These are phyloP conservation scores for Blumeria graminis DNA, from an alignment of 2,329 filamentous ascomycete species.

Conservation along the genomic window DNA sequence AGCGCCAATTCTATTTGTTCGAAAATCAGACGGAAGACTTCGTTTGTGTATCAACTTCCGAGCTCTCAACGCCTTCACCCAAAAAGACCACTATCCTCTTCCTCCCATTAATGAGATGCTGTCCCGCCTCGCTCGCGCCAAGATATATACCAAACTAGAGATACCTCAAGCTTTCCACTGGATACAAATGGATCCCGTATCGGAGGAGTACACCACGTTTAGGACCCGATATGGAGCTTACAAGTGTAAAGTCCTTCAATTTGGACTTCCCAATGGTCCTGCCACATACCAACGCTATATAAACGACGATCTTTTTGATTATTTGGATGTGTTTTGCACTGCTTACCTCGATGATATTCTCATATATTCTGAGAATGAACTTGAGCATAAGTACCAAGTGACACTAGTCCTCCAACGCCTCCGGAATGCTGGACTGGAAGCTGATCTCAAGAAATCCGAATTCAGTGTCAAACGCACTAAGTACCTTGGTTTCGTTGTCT, in stretches of 20 bases:
- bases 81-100: conserved; percentile 1
- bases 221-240: neutral
- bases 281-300: conserved; percentile 3
- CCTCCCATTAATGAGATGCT: neutral
- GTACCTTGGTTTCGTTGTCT: conserved; percentile 2
- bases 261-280: conserved; percentile 1
- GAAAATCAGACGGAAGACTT: too few relatives aligned
- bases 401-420: conserved; percentile 2
- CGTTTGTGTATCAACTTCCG: too few relatives aligned
- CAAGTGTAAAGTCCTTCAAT: conserved; percentile 2
- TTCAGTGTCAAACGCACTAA: conserved; percentile 1
- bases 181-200: neutral
- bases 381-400: conserved; percentile 1
- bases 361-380: conserved; percentile 1
- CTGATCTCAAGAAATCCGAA: neutral
- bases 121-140: neutral
- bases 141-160: conserved; percentile 1
- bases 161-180: conserved; percentile 1
- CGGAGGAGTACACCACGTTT: neutral
- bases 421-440: neutral
- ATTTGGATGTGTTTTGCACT: conserved; percentile 1
- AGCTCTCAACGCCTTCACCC: neutral
- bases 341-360: conserved; percentile 4
- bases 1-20: too few relatives aligned
- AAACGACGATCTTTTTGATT: conserved; percentile 1